Evolutionary conservation across 495 filamentous ascomycete species (phyloP).

Genomic region (Penicillium desertorum): DNA sequence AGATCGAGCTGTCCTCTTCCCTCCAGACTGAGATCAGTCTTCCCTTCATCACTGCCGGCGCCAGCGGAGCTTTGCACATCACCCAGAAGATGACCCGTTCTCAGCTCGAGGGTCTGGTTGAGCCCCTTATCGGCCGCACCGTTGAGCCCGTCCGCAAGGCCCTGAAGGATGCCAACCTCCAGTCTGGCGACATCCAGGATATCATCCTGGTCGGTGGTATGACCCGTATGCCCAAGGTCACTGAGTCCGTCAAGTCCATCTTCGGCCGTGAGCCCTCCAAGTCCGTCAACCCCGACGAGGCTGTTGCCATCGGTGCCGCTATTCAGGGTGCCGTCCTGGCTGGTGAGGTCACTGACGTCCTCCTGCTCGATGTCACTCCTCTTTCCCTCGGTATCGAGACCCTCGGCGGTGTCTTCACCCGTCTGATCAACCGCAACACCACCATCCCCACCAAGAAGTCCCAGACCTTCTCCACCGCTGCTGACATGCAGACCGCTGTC

Average conservation of each 20-base stretch:
- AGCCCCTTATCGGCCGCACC: conserved; percentile 83
- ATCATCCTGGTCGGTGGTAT: conserved; percentile 99
- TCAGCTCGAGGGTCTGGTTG: conserved; percentile 89
- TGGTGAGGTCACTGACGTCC: conserved; percentile 94
- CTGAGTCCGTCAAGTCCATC: conserved; percentile 93
- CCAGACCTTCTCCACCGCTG: conserved; percentile 96
- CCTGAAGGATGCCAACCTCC: conserved; percentile 91
- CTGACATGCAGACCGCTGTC: conserved; percentile 98
- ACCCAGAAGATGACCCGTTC: conserved; percentile 90
- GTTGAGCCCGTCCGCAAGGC: conserved; percentile 95
- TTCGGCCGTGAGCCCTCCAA: conserved; percentile 98
- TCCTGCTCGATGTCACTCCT: conserved; percentile 95
- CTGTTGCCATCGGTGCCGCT: conserved; percentile 96
- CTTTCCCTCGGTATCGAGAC: conserved; percentile 99
- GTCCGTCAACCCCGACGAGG: conserved; percentile 99
- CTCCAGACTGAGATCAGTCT: conserved; percentile 94
- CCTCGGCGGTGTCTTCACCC: conserved; percentile 98
- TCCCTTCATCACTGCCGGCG: conserved; percentile 96
- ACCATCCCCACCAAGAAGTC: conserved; percentile 99
- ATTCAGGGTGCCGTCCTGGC: conserved; percentile 97
- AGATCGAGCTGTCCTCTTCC: conserved; percentile 97
- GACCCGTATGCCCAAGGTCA: conserved; percentile 99
- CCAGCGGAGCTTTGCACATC: conserved; percentile 95
- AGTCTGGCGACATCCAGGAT: conserved; percentile 96
- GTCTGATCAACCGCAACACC: conserved; percentile 99